phyloP scores from a whole-genome alignment of 2,329 filamentous ascomycete genomes.

The Alternaria brassicae region DNA sequence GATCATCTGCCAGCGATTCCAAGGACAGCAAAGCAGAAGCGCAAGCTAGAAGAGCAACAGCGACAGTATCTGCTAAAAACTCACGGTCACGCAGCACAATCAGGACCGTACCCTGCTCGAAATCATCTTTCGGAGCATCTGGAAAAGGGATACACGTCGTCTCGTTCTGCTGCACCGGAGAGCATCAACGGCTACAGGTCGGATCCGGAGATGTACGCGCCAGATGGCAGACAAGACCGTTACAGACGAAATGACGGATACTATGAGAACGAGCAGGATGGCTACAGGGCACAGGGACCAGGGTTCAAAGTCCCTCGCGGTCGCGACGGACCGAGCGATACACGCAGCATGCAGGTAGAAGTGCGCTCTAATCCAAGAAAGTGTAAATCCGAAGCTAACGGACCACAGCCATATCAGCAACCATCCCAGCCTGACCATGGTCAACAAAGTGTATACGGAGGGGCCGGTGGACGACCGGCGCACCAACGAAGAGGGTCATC shows the following conservation, averaged over 20 bases:
- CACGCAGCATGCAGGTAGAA: constrained; percentile 23
- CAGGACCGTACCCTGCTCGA: constrained; percentile 1
- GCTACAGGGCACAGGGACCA: constrained; percentile 23
- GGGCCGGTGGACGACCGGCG: constrained; percentile 20
- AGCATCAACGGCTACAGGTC: constrained; percentile 2
- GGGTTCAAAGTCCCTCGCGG: constrained; percentile 23
- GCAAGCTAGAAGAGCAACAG: constrained; percentile 17
- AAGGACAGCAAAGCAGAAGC: constrained; percentile 14
- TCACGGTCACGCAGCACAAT: neutral
- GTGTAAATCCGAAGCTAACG: constrained; percentile 4
- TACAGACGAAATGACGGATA: constrained; percentile 20
- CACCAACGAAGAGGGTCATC: constrained; percentile 34
- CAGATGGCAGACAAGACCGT: constrained; percentile 20
- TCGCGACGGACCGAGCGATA: constrained; percentile 14
- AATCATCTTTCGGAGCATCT: constrained; percentile 1
- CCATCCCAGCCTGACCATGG: constrained; percentile 8
- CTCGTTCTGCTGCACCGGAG: constrained; percentile 1
- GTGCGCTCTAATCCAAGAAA: constrained; percentile 17
- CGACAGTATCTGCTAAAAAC: neutral
- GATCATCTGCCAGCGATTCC: constrained; percentile 25
- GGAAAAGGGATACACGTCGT: constrained; percentile 14
- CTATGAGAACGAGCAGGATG: constrained; percentile 25
- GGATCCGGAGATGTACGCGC: constrained; percentile 28
- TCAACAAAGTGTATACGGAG: constrained; percentile 2
- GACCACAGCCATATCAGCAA: constrained; percentile 5